Conservation (phyloP, 2,329 filamentous ascomycete species). For the Clathrospora elynae region DNA sequence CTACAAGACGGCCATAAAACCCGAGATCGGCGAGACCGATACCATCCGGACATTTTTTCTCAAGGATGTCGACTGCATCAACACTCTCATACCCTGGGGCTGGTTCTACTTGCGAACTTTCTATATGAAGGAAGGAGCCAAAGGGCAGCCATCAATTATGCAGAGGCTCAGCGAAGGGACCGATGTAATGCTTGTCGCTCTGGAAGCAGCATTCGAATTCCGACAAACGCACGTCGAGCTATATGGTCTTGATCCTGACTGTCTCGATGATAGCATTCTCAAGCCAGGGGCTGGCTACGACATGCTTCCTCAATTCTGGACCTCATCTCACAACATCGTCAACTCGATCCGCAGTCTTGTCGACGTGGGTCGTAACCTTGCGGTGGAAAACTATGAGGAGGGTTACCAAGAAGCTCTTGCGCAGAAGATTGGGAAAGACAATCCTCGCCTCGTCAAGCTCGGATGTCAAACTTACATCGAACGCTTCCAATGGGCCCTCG, state of each 20-base stretch:
- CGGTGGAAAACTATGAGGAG: constrained; percentile 49
- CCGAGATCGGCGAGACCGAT: constrained; percentile 73
- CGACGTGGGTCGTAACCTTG: constrained; percentile 49
- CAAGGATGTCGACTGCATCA: constrained; percentile 65
- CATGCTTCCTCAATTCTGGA: constrained; percentile 82
- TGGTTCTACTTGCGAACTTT: constrained; percentile 71
- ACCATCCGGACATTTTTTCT: constrained; percentile 86
- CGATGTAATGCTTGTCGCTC: constrained; percentile 69
- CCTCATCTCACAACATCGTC: constrained; percentile 63
- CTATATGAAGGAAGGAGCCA: constrained; percentile 68
- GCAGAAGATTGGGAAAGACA: constrained; percentile 54
- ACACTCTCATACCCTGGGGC: constrained; percentile 78
- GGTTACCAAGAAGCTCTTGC: constrained; percentile 41
- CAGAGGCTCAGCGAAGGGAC: constrained; percentile 68
- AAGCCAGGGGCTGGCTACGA: constrained; percentile 62
- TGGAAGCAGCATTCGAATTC: constrained; percentile 71
- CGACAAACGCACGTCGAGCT: constrained; percentile 69
- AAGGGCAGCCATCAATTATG: constrained; percentile 58
- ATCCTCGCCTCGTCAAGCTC: constrained; percentile 60
- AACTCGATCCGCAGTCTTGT: constrained; percentile 48
- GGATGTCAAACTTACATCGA: constrained; percentile 65
- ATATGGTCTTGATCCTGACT: constrained; percentile 75
- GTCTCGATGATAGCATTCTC: constrained; percentile 57
- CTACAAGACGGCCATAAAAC: constrained; percentile 70
- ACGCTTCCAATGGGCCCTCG: constrained; percentile 62